phyloP scores from a whole-genome alignment of 805 yeast species.

The Ogataea polymorpha region DNA sequence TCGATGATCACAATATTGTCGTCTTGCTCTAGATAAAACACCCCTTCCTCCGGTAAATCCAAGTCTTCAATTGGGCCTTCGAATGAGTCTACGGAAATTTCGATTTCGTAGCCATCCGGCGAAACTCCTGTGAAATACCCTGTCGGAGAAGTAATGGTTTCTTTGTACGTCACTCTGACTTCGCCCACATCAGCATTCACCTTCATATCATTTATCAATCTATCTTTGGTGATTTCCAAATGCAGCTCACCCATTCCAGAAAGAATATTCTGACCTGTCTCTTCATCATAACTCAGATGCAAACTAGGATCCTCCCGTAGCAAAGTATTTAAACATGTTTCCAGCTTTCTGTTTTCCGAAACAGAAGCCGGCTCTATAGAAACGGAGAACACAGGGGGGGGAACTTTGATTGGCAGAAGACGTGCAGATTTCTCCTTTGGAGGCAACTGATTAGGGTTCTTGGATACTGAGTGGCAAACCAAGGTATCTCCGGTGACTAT shows the following conservation, averaged over 20 bases:
- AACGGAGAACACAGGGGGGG: slow-evolving; percentile 91
- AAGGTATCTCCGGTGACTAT: slow-evolving; percentile 90
- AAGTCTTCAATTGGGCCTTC: slow-evolving; percentile 33
- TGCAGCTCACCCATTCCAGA: slow-evolving; percentile 98
- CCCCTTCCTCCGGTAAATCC: slow-evolving; percentile 36
- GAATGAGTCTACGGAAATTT: slow-evolving; percentile 30
- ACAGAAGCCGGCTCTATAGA: slow-evolving; percentile 79
- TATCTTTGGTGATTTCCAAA: slow-evolving; percentile 79
- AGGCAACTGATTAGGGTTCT: slow-evolving; percentile 32
- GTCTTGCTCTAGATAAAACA: slow-evolving; percentile 39
- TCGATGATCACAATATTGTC: slow-evolving; percentile 46
- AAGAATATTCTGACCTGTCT: slow-evolving; percentile 80
- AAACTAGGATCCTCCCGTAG: slow-evolving; percentile 91
- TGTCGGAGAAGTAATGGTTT: slow-evolving; percentile 42
- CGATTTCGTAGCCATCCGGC: slow-evolving; percentile 24
- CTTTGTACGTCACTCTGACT: slow-evolving; percentile 88
- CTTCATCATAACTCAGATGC: slow-evolving; percentile 69
- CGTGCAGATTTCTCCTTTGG: slow-evolving; percentile 43
- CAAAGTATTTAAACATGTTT: slow-evolving; percentile 60
- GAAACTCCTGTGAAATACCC: slow-evolving; percentile 20
- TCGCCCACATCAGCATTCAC: slow-evolving; percentile 79
- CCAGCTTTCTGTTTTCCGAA: slow-evolving; percentile 75
- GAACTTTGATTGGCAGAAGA: slow-evolving; percentile 75
- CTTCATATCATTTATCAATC: slow-evolving; percentile 76
- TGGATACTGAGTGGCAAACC: slow-evolving; percentile 55